These are phyloP conservation scores for Hortaea werneckii DNA, from an alignment of 2,329 filamentous ascomycete species.

Conservation along the genomic window DNA sequence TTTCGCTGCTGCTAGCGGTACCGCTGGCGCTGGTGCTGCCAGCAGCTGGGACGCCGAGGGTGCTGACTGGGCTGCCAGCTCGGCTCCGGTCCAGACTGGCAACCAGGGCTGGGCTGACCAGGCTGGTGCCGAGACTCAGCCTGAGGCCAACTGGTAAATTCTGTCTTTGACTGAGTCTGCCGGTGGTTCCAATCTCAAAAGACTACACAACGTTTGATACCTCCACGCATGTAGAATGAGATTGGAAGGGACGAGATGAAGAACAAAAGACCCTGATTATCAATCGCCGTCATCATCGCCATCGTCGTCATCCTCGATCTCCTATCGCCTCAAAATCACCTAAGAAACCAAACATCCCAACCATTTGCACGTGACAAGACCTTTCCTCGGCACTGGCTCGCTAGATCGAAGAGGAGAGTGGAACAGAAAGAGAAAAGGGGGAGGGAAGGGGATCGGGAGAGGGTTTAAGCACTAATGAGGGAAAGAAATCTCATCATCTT, in stretches of 20 bases:
- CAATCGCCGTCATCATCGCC: not conserved
- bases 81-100: slow-evolving; percentile 34
- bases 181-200: not conserved
- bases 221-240: not conserved
- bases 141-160: slow-evolving; percentile 36
- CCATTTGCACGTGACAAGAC: too few species aligned
- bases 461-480: slow-evolving; percentile 86
- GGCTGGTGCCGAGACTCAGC: slow-evolving; percentile 25
- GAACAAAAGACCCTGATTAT: not conserved
- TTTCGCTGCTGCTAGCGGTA: slow-evolving; percentile 52
- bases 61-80: slow-evolving; percentile 59
- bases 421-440: too few species aligned
- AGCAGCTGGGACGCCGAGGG: slow-evolving; percentile 56
- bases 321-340: not conserved
- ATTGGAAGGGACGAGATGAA: not conserved
- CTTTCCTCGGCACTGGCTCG: not conserved
- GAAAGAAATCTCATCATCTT: slow-evolving; percentile 79
- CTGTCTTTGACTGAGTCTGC: slow-evolving; percentile 15
- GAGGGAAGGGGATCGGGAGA: not conserved
- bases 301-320: not conserved
- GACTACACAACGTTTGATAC: not conserved
- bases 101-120: slow-evolving; percentile 43
- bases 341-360: not conserved
- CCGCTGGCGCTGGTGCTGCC: slow-evolving; percentile 49
- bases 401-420: not conserved